Percentiles rank a stretch among this genome's conserved stretches.
Conservation (phyloP, 192 early-diverging fungal genomes). For the Spinellus fusiger region DNA sequence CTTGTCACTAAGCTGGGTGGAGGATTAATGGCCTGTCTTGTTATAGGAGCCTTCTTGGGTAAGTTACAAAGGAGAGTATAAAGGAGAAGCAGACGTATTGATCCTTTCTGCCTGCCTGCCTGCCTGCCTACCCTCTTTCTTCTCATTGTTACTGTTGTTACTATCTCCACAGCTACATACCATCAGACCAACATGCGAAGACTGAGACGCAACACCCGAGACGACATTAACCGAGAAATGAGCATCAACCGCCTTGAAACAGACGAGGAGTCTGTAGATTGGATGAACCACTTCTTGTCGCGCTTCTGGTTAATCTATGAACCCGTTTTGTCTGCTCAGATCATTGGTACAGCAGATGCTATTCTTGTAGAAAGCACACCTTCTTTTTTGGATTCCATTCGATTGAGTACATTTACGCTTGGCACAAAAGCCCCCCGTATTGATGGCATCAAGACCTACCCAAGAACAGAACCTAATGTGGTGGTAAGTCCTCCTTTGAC, state of each 20-base stretch:
- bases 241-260: conserved; percentile 41
- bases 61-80: too few species aligned
- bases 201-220: conserved; percentile 60
- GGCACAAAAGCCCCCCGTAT: conserved; percentile 73
- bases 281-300: conserved; percentile 80
- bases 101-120: too few species aligned
- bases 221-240: conserved; percentile 65
- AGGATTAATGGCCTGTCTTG: conserved; percentile 30
- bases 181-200: conserved; percentile 68
- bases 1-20: conserved; percentile 26
- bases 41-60: conserved; percentile 35
- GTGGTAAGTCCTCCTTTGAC: conserved; percentile 41
- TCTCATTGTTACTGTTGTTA: conserved; percentile 2
- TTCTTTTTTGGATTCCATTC: conserved; percentile 73
- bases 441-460: conserved; percentile 64
- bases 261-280: conserved; percentile 68
- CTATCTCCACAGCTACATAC: conserved; percentile 46
- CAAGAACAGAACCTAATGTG: conserved; percentile 67
- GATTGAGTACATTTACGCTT: conserved; percentile 68
- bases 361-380: conserved; percentile 73
- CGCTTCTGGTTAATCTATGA: conserved; percentile 91
- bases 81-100: not conserved
- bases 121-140: not conserved
- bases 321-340: conserved; percentile 70
- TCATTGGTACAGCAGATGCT: conserved; percentile 65